A percentile compares a stretch with the other conserved stretches of the same genome.
Conservation (phyloP, 176 grass and related monocot species). For the Triticum dicoccoides region DNA sequence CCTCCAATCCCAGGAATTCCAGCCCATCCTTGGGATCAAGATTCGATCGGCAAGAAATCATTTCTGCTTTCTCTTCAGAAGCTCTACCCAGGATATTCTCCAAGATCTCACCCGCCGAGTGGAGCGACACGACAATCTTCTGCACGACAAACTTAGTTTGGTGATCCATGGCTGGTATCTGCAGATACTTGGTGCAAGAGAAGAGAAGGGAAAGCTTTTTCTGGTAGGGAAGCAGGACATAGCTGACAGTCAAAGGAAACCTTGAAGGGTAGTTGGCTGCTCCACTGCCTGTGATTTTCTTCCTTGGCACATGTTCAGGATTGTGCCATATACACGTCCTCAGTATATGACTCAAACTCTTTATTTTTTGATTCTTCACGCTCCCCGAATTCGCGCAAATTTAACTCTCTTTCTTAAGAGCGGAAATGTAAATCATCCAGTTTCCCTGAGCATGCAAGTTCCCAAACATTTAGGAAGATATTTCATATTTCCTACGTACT, state of each 20-base stretch:
- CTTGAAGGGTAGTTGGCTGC: conserved; percentile 28
- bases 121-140: neutral
- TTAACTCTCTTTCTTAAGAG: too few relatives aligned
- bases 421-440: too few relatives aligned
- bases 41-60: neutral
- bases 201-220: neutral
- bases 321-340: neutral
- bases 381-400: too few relatives aligned
- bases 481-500: too few relatives aligned
- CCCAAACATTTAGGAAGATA: too few relatives aligned
- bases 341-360: neutral
- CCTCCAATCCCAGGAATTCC: conserved; percentile 32
- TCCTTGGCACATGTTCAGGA: neutral
- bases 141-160: conserved; percentile 16
- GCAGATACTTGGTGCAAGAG: neutral
- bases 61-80: conserved; percentile 3
- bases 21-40: conserved; percentile 8
- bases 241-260: conserved; percentile 33
- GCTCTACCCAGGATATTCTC: conserved; percentile 14
- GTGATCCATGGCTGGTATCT: conserved; percentile 27
- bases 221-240: neutral
- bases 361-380: neutral
- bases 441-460: too few relatives aligned
- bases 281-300: neutral
- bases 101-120: neutral